Evolutionary conservation across 495 filamentous ascomycete species (phyloP).

Genomic region (Annulohypoxylon stygium): DNA sequence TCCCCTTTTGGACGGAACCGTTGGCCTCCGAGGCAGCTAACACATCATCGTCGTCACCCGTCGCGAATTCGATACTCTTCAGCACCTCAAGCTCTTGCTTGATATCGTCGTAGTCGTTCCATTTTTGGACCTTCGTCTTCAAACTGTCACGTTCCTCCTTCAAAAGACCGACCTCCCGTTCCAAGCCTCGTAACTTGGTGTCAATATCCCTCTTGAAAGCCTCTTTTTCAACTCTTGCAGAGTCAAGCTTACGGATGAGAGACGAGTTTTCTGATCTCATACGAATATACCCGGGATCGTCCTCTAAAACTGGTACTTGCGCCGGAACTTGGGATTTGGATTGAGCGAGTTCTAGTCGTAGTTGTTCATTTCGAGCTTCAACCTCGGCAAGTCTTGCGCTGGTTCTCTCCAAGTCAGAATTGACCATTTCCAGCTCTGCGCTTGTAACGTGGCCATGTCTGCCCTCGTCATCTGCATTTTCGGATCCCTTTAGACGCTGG

Average conservation of each 20-base stretch:
- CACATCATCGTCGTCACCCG: slow-evolving; percentile 84
- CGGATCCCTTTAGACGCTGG: slow-evolving; percentile 82
- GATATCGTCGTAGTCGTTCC: slow-evolving; percentile 95
- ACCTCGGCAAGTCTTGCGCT: slow-evolving; percentile 89
- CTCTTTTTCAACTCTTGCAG: slow-evolving; percentile 82
- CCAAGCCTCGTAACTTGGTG: slow-evolving; percentile 75
- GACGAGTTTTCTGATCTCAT: slow-evolving; percentile 93
- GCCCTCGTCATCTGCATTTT: slow-evolving; percentile 67
- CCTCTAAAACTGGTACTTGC: slow-evolving; percentile 73
- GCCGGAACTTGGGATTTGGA: slow-evolving; percentile 79
- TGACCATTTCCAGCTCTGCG: slow-evolving; percentile 93
- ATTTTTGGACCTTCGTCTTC: slow-evolving; percentile 83
- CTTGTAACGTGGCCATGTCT: slow-evolving; percentile 75
- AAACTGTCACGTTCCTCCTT: slow-evolving; percentile 78
- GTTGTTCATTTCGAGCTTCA: slow-evolving; percentile 93
- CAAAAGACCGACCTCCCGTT: slow-evolving; percentile 76
- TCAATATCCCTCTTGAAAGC: slow-evolving; percentile 79
- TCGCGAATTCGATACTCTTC: slow-evolving; percentile 96
- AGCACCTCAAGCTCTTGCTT: slow-evolving; percentile 96
- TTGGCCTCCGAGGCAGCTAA: slow-evolving; percentile 59
- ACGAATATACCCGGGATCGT: slow-evolving; percentile 87
- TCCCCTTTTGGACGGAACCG: slow-evolving; percentile 66
- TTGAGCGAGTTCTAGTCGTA: slow-evolving; percentile 90
- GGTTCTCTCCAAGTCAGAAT: slow-evolving; percentile 90
- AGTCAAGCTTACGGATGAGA: slow-evolving; percentile 87